phyloP scores from a whole-genome alignment of 2,329 filamentous ascomycete species.

The Drechslerella coelobrocha region DNA sequence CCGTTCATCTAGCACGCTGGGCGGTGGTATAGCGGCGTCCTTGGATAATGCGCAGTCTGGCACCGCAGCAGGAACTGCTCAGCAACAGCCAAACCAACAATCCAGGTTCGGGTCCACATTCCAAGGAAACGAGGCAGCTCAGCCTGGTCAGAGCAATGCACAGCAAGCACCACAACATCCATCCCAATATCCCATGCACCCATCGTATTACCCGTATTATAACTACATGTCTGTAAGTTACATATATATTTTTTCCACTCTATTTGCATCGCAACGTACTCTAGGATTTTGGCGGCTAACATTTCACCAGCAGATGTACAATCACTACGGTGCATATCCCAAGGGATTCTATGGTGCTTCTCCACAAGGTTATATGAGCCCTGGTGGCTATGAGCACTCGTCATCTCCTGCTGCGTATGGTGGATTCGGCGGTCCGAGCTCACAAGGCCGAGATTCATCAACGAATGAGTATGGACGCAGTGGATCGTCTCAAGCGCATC shows the following conservation, averaged over 20 bases:
- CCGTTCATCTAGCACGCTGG: constrained; percentile 79
- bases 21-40: constrained; percentile 66
- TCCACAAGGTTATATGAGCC: constrained; percentile 67
- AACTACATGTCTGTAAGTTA: constrained; percentile 70
- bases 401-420: constrained; percentile 69
- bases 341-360: constrained; percentile 65
- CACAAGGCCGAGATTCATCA: constrained; percentile 53
- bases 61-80: constrained; percentile 56
- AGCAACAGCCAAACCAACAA: constrained; percentile 83
- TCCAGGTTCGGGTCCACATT: constrained; percentile 45
- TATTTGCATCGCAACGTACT: constrained; percentile 63
- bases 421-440: constrained; percentile 60
- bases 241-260: constrained; percentile 61
- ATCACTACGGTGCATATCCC: constrained; percentile 32
- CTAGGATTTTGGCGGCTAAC: constrained; percentile 47
- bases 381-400: constrained; percentile 67
- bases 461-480: constrained; percentile 53
- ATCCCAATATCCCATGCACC: constrained; percentile 67
- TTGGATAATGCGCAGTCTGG: constrained; percentile 67
- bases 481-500: constrained; percentile 55
- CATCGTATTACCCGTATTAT: constrained; percentile 68
- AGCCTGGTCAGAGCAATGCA: constrained; percentile 72
- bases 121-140: constrained; percentile 62
- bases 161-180: constrained; percentile 65
- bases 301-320: constrained; percentile 37